Conservation (phyloP, 2,329 filamentous ascomycete genomes). For the Aureobasidium vineae region DNA sequence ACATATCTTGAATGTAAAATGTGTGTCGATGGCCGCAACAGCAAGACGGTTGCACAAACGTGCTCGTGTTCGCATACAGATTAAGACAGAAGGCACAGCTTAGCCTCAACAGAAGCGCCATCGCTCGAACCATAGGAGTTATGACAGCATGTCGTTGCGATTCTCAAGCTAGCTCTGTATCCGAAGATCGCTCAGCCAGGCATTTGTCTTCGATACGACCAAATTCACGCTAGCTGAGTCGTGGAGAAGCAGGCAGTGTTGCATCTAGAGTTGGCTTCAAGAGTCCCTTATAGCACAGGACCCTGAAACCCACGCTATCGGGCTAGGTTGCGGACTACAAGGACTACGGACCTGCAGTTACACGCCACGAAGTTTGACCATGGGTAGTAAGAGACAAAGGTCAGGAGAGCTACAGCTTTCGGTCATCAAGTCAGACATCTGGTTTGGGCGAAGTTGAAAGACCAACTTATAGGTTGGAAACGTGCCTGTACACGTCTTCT, state of each 20-base stretch:
- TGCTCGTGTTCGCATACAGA: background rate
- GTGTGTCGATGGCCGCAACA: background rate
- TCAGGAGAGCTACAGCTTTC: background rate
- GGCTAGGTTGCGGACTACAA: background rate
- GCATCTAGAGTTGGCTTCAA: background rate
- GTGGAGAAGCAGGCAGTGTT: background rate
- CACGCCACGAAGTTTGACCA: background rate
- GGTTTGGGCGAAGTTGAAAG: too few species aligned
- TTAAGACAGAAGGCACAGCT: background rate
- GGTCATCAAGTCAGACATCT: background rate
- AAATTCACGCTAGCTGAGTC: background rate
- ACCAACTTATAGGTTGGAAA: background rate
- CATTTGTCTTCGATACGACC: background rate
- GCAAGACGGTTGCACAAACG: background rate
- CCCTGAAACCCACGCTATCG: background rate
- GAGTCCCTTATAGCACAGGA: background rate
- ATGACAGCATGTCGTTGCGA: background rate
- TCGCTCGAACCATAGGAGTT: background rate
- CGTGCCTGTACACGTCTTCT: background rate
- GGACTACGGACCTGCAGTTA: background rate
- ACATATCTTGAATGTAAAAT: background rate
- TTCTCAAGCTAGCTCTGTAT: background rate
- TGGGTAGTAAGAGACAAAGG: background rate
- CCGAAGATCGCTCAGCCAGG: background rate
- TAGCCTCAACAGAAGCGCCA: background rate